Evolutionary conservation across 768 basidiomycete genomes (phyloP), one percentile per base, ranked within the genome.

Genomic region (Paxillus ammoniavirescens): DNA sequence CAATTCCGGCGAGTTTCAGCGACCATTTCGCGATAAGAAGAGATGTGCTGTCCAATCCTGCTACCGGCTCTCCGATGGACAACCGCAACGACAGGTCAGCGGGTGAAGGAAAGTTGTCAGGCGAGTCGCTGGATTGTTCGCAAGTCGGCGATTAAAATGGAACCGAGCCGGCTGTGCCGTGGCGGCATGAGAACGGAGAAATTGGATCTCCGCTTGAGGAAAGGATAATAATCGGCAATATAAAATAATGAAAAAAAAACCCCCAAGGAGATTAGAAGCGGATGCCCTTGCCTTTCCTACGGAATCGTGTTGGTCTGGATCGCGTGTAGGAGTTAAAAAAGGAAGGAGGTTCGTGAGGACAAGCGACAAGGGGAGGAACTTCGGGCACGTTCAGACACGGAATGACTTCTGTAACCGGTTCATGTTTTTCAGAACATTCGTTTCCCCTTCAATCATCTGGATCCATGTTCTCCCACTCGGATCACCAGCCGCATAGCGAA

Each of bases 61-160:
- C 31, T 35, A 47, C 38, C 37, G 38, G 38, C 38, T n/a, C 17
- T 40, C 38, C 38, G 38, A 54, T 47, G 50, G 21, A 31, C 35
- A 42, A 30, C 43, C 33, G 13, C 49, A 37, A 43, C 36, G 23
- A 30, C 37, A 15, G 48, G 12, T n/a, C 31, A 26, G 33, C 18
- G 28, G n/a, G 41, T 43, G 42, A 47, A 49, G 26, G 10, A 17
- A 50, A 42, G 45, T 42, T 52, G 52, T 23, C 40, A 54, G 18
- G 49, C 41, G n/a, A 45, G 47, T 63, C 67, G 65, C 59, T 62
- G 69, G 36, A 59, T 58, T 53, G 54, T 53, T 45, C 54, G 52
- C 44, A 51, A 33, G 56, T 69, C 68, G 67, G 64, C 68, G 67
- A 68, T 64, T 69, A 42, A 70, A 69, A 61, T 53, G 54, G 61